Evolutionary conservation across 1,139 yeast genomes (phyloP), one percentile per base, ranked within the genome.

Genomic region (Pichia sp.): DNA sequence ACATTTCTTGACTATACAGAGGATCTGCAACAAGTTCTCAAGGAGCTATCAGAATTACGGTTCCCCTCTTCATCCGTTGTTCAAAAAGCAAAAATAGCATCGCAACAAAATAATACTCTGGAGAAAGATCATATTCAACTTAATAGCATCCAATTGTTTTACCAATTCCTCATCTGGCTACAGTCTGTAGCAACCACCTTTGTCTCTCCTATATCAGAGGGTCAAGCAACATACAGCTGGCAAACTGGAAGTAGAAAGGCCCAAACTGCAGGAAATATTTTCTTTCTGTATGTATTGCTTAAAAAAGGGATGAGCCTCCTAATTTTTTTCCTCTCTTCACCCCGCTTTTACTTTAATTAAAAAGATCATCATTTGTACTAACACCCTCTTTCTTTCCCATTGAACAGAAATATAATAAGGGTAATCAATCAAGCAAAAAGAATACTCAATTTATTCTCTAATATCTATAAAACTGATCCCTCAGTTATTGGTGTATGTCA

Each of bases 401-500:
- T 8, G 12, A 6, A 4, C 22, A 48, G 50, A 37, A 48, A 48
- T 30, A 40, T 26, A 3, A 26, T 48, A 12, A 37, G 19, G 4
- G 10, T 44, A 7, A 10, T 48, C 25, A 44, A 16, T 19, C 16
- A 18, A 9, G 19, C 36, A 4, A 48, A 48, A 16, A 7, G n/a
- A 8, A 16, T 44, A 12, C 28, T 44, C 4, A 13, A 6, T n/a
- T 16, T 26, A 5, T 40, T 49, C 23, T 19, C 37, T 6, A 18
- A 34, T 28, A 41, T 28, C 5, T 34, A 45, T 18, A 19, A 41
- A 41, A 45, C 39, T 16, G 34, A 49, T 22, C 48, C 51, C 23
- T 23, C 41, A n/a, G 37, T 49, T 34, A 34, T 49, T 3, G 44
- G 46, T 31, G 51, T 49, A 49, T 4, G 46, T 31, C 34, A 12